A percentile compares a stretch with the other conserved stretches of the same genome.
Evolutionary conservation across 108 stramenopile species (phyloP).

Genomic region (Fragilaria crotonensis): DNA sequence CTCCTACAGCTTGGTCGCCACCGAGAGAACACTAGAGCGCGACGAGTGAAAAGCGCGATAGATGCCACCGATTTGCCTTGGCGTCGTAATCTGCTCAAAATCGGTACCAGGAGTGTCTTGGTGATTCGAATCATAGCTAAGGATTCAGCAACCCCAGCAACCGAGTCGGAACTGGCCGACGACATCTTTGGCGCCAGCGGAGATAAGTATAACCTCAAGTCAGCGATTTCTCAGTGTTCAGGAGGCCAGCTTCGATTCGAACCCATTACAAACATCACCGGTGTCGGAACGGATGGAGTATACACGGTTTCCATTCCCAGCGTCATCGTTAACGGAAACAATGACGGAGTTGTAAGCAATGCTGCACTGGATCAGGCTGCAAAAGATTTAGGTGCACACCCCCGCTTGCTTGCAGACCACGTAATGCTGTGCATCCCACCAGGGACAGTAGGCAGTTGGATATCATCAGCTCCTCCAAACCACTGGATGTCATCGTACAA

Average conservation of each 20-base stretch:
- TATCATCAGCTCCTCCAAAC: background rate
- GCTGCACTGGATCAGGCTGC: background rate
- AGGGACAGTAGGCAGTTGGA: background rate
- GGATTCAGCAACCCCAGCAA: conserved; percentile 9
- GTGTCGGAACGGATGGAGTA: background rate
- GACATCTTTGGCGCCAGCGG: conserved; percentile 30
- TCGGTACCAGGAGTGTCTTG: conserved; percentile 7
- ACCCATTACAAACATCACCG: background rate
- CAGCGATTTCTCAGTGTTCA: background rate
- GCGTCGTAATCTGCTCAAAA: background rate
- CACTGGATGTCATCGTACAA: background rate
- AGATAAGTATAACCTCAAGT: background rate
- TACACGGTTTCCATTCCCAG: background rate
- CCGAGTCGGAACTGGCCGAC: conserved; percentile 12
- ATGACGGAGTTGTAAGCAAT: background rate
- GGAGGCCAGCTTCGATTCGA: background rate
- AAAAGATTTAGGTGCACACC: background rate
- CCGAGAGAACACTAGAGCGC: background rate
- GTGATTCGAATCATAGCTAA: conserved; percentile 6
- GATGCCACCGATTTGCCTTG: background rate
- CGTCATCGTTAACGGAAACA: background rate
- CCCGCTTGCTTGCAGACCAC: background rate
- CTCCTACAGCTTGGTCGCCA: background rate
- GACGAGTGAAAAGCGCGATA: background rate
- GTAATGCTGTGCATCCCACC: background rate